A percentile compares a stretch with the other conserved stretches of the same genome.
phyloP scores from a whole-genome alignment of 805 yeast genomes.

The Hanseniaspora hatyaiensis region DNA sequence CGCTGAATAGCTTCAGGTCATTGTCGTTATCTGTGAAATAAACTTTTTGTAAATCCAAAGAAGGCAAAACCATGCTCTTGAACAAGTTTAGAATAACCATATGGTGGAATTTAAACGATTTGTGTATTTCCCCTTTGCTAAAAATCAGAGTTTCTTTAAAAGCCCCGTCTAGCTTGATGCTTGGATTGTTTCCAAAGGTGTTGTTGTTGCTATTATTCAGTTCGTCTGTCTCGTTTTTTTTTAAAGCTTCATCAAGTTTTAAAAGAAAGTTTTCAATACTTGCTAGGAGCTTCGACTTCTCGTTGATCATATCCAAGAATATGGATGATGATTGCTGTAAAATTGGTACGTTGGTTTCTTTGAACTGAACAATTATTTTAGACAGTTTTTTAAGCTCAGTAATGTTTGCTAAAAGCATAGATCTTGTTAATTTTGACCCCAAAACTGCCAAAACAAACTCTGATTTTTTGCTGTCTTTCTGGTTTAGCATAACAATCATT shows the following conservation, averaged over 20 bases:
- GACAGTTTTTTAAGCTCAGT: constrained; percentile 43
- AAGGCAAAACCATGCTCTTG: constrained; percentile 25
- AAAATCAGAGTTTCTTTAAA: constrained; percentile 33
- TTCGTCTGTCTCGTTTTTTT: constrained; percentile 24
- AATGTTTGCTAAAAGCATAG: constrained; percentile 53
- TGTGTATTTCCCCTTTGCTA: constrained; percentile 52
- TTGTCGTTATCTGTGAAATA: constrained; percentile 26
- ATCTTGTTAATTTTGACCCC: constrained; percentile 58
- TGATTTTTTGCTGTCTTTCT: constrained; percentile 22
- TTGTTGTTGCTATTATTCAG: constrained; percentile 20
- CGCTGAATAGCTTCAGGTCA: constrained; percentile 25
- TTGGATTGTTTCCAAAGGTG: constrained; percentile 13
- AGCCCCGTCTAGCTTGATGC: constrained; percentile 9
- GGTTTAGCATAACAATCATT: constrained; percentile 37
- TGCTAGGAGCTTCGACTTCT: constrained; percentile 24
- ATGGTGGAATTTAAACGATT: constrained; percentile 27
- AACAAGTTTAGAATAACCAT: constrained; percentile 26
- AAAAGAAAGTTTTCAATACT: constrained; percentile 30
- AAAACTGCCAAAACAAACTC: constrained; percentile 47
- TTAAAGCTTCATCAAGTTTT: constrained; percentile 30
- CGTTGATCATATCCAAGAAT: constrained; percentile 15
- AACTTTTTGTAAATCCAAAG: constrained; percentile 25
- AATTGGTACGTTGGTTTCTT: constrained; percentile 22
- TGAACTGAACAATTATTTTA: constrained; percentile 17
- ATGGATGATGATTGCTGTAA: constrained; percentile 24